Base-by-base conservation (phyloP, 768 basidiomycete genomes). In the Tubosaeta sp. region DNA sequence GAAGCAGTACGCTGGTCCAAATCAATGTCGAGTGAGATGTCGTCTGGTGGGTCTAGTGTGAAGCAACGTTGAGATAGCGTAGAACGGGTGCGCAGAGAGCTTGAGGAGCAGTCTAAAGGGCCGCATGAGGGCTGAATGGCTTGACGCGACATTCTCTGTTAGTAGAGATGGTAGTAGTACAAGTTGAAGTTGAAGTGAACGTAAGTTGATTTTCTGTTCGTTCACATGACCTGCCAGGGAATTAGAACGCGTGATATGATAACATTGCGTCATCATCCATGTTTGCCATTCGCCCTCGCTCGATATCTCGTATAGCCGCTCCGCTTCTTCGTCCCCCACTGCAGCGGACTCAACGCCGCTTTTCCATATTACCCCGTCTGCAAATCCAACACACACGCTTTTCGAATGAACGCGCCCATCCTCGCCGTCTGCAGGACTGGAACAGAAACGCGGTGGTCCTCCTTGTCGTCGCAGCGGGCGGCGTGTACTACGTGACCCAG, bases 401-500 rank as follows among this genome's bases (percentile, higher is more conserved):
- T 46, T 48, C 69, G 1, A 33, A 59, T 32, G 33, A 37, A 7
- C 27, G 54, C 32, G 41, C 45, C 3, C 47, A 63, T 32, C 12
- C 33, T 8, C 14, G n/a, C 34, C 49, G 34, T 33, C 52, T 42
- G 9, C 57, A 49, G 34, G 53, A 59, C 45, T 46, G 43, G 10
- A 46, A 51, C 22, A 61, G 31, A 17, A 19, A 54, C 3, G 14
- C 22, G 43, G 38, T 71, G 4, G 2, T 59, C 5, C 53, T 55
- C 19, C 59, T 65, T 32, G 17, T 65, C 43, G 34, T 50, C 32
- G 63, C 56, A 11, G 49, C 48, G 6, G 67, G 65, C 3, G 59
- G 27, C 37, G 54, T 67, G 29, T 69, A 69, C 41, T 59, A 60
- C 46, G 54, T 71, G 19, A 58, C 67, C 4, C 67, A 69, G 67